Base-by-base conservation (phyloP, 768 basidiomycete species). In the Mycena latifolia region DNA sequence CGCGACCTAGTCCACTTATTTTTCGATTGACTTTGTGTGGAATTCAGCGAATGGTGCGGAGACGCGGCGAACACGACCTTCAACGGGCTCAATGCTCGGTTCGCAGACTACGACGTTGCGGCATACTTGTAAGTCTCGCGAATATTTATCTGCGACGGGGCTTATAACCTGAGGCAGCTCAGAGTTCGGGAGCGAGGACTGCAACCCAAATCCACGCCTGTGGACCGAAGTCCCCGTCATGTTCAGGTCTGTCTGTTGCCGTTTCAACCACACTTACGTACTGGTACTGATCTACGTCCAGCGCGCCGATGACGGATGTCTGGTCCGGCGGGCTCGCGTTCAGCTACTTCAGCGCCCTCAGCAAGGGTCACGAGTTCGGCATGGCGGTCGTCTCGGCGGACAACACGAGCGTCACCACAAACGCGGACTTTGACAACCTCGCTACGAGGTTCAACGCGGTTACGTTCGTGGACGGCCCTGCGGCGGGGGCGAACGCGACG, bases 251-350 rank as follows among this genome's bases (percentile, higher is more conserved):
- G 39, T 39, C 33, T 14, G 8, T 33, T 33, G 31, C 6, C 31
- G 14, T 11, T 11, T 43, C 41, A 4, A 39, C 15, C 37, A 4
- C 10, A 4, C 20, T 37, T 37, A 37, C 37, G 37, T 37, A 37
- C 37, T 37, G 41, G n/a, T 43, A 22, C 41, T 11, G 7, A 43
- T 22, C 25, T 3, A 9, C 20, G 24, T 20, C 91, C 76, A 86
- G 92, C 64, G 75, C 85, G 8, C 77, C 90, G 4, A 94, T 96
- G 87, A 84, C 89, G 24, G 78, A 89, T 62, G 89, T 91, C 48
- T 97, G 92, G 89, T 95, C 93, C 24, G 96, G 96, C 66, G 95
- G 93, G 54, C 69, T 96, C 50, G 95, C 96, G 2, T 95, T 94
- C 77, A 91, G 91, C 55, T 98, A 97, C 77, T 96, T 97, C 86